Evolutionary conservation across 768 basidiomycete genomes (phyloP), one percentile per base, ranked within the genome.

Genomic region (Auriculariales sp.): DNA sequence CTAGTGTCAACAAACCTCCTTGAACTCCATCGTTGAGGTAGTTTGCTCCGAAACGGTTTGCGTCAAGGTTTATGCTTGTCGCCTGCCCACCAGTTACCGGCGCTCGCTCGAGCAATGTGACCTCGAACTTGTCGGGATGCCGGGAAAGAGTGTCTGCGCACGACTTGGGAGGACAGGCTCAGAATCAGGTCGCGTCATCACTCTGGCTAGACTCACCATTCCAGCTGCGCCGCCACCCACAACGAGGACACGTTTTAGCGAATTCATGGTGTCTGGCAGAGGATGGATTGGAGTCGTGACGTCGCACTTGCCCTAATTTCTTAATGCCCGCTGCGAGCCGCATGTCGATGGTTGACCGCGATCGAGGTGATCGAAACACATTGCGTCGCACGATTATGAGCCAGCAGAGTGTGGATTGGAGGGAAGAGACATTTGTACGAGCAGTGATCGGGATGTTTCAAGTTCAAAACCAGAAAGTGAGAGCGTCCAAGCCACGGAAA

Each of bases 21-120:
- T 48, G 50, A 17, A 66, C 67, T 9, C 62, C 62, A 49, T 66
- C 66, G 51, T 67, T 66, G 56, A 68, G 66, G 53, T 63, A 64
- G 15, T 55, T 47, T 7, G 64, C 66, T 14, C 63, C 64, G 51
- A 56, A 66, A 46, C 58, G 57, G 29, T 48, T 51, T 12, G 56
- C 25, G 47, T 66, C 63, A 49, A 66, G 57, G 34, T 59, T 52
- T 19, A 65, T 56, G 25, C 63, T 66, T 25, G 62, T 67, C 7
- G 65, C 67, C 62, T 65, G 64, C 7, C 64, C 64, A 1, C 61
- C 64, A 50, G 24, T 34, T 34, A 61, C 55, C 27, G 45, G 33
- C 49, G 57, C 54, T 48, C 64, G 59, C 48, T 66, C 65, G 49
- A 61, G 62, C 15, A 66, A 58, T 14, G 59, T 64, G 30, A 66